Base-by-base conservation (phyloP, 2,329 filamentous ascomycete species). In the Tolypocladium ophioglossoides region DNA sequence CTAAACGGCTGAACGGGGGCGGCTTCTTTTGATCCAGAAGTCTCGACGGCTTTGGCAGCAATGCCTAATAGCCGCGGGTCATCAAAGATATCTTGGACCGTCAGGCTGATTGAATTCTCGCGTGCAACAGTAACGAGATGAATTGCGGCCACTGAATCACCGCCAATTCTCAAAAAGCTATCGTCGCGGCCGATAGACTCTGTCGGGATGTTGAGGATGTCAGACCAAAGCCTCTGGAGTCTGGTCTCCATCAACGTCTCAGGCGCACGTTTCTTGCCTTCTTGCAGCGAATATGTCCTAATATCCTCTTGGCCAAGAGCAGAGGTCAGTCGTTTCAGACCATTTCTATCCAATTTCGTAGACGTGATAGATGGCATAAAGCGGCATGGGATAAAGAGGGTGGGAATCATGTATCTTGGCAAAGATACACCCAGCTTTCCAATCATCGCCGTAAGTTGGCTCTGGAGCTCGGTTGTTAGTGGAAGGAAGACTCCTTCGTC, bases 61-160 rank as follows among this genome's bases (percentile, higher is more conserved):
- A n/a, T n/a, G n/a, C n/a, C n/a, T n/a, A 50, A 22, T 5, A 50
- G 32, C 4, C 48, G 38, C 6, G 48, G 48, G 20, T 50, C 48
- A 12, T 50, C 18, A 20, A 50, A 50, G 14, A 50, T 22, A 22
- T 50, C 22, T 14, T 35, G 32, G n/a, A 50, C 48, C 1, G 48
- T 50, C 2, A 50, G n/a, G n/a, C n/a, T n/a, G n/a, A n/a, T 4
- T 11, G 4, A 9, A 38, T 22, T 3, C 48, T 37, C 32, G 11
- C 48, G 34, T 20, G 48, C 48, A 18, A 22, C 32, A 5, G 48
- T 35, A 11, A 35, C 35, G 20, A 50, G 48, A 2, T 57, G 53
- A 46, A 63, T 62, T 14, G 61, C 61, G 1, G 55, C 56, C 12
- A 63, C 59, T 4, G 61, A 50, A 12, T 55, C 18, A 63, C 56